Evolutionary conservation across 305 asterid species (phyloP), one percentile per base, ranked within the genome.

Genomic region (Withania somnifera): DNA sequence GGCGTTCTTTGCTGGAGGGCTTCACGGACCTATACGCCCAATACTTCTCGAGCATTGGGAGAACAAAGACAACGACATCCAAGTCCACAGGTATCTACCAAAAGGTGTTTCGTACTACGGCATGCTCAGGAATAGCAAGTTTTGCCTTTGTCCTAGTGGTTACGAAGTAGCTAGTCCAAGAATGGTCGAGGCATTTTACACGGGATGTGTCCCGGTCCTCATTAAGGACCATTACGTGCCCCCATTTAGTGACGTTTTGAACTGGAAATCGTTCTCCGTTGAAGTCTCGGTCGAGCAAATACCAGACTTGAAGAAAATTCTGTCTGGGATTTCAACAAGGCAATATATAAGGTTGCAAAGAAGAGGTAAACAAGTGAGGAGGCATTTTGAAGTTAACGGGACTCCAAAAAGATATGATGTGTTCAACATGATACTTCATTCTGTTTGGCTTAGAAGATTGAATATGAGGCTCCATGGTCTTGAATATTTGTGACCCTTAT

Each of bases 111-210:
- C 97, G 0, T 95, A 95, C 81, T 84, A 86, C 7, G 95, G 82
- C 0, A 90, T 89, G 97, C 34, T 95, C 81, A 86, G 92, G 66
- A 90, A 88, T 87, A 93, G 97, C 88, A 90, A 82, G 91, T 95
- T 80, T 80, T 95, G 98, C 90, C 79, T 95, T 10, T 95, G 98
- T 76, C 98, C 98, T 0, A 95, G 98, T 10, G 98, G 98, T 0
- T 95, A 91, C 60, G 98, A 95, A 83, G 98, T 93, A 0, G 98
- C 98, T 1, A 95, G 98, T 79, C 98, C 97, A 0, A 87, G 98
- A 54, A 88, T 93, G 91, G 98, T 92, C 22, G 98, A 95, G 76
- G 95, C 95, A 6, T 82, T 95, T 0, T 95, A 95, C 91, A 88
- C 84, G 1, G 98, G 98, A 0, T 92, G 98, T 84, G 94, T 95